phyloP scores from a whole-genome alignment of 176 grass and related monocot species.

The Carex pumila region DNA sequence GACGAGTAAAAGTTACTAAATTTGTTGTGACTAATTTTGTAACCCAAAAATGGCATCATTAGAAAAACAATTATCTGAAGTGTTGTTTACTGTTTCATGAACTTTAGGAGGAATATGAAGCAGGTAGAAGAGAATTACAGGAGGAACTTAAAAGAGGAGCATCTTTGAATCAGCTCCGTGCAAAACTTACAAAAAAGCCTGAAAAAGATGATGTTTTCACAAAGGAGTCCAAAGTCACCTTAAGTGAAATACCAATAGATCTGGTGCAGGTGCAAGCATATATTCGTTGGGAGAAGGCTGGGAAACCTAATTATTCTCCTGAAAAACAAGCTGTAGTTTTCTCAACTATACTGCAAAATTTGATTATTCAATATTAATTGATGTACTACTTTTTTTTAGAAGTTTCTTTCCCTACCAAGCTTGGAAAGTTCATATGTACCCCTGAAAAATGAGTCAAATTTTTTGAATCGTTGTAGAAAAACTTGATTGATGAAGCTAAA shows the following conservation, averaged over 20 bases:
- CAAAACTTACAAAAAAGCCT: slow-evolving; percentile 63
- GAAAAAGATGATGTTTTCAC: slow-evolving; percentile 33
- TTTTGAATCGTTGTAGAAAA: background rate
- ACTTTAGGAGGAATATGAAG: slow-evolving; percentile 85
- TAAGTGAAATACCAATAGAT: slow-evolving; percentile 46
- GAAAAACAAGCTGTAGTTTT: slow-evolving; percentile 69
- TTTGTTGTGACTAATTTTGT: background rate
- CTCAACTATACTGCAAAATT: slow-evolving; percentile 9
- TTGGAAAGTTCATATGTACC: background rate
- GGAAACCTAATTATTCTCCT: slow-evolving; percentile 81
- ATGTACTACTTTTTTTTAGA: background rate
- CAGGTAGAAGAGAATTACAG: slow-evolving; percentile 69
- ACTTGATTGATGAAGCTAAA: background rate
- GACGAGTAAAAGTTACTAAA: background rate
- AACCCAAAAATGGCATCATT: background rate
- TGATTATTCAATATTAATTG: background rate
- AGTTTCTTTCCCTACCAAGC: background rate
- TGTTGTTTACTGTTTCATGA: background rate
- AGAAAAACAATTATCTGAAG: background rate
- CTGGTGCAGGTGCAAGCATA: slow-evolving; percentile 83
- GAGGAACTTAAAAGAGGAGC: slow-evolving; percentile 66
- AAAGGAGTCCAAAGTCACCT: slow-evolving; percentile 14
- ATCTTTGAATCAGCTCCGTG: slow-evolving; percentile 63
- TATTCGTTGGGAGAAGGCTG: slow-evolving; percentile 90
- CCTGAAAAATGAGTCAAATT: background rate